These are phyloP conservation scores for Candida glucosophila DNA, from an alignment of 1,139 yeast species.

Conservation along the genomic window DNA sequence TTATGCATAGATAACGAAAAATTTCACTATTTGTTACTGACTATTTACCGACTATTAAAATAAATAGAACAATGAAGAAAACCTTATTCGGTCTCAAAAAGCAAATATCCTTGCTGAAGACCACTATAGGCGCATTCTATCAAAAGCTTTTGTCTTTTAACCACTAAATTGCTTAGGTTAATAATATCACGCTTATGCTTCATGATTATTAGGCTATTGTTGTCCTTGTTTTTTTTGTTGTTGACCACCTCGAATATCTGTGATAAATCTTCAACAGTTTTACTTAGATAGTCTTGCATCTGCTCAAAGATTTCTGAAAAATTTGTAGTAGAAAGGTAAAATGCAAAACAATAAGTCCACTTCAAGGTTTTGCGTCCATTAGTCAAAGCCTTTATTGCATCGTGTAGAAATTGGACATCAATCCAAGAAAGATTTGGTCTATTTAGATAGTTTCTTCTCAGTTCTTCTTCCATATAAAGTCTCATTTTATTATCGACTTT, in stretches of 20 bases:
- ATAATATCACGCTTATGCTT: slow-evolving; percentile 44
- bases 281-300: slow-evolving; percentile 62
- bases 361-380: slow-evolving; percentile 71
- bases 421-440: slow-evolving; percentile 61
- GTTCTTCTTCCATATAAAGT: slow-evolving; percentile 35
- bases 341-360: slow-evolving; percentile 89
- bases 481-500: slow-evolving; percentile 60
- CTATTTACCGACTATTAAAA: no score
- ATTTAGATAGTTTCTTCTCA: slow-evolving; percentile 16
- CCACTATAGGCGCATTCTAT: slow-evolving; percentile 42
- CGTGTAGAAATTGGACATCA: slow-evolving; percentile 77
- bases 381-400: slow-evolving; percentile 56
- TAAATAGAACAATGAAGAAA: no score
- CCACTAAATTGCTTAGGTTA: slow-evolving; percentile 36
- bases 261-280: slow-evolving; percentile 74
- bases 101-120: slow-evolving; percentile 17
- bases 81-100: slow-evolving; percentile 9
- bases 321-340: slow-evolving; percentile 45
- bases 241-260: slow-evolving; percentile 56
- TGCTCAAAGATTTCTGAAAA: slow-evolving; percentile 60
- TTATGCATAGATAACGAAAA: no score
- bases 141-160: slow-evolving; percentile 40
- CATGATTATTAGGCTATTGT: slow-evolving; percentile 24
- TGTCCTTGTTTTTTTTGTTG: slow-evolving; percentile 26
- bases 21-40: no score